Evolutionary conservation across 495 filamentous ascomycete species (phyloP), one percentile per base, ranked within the genome.

Genomic region (Trypethelium eluteriae): DNA sequence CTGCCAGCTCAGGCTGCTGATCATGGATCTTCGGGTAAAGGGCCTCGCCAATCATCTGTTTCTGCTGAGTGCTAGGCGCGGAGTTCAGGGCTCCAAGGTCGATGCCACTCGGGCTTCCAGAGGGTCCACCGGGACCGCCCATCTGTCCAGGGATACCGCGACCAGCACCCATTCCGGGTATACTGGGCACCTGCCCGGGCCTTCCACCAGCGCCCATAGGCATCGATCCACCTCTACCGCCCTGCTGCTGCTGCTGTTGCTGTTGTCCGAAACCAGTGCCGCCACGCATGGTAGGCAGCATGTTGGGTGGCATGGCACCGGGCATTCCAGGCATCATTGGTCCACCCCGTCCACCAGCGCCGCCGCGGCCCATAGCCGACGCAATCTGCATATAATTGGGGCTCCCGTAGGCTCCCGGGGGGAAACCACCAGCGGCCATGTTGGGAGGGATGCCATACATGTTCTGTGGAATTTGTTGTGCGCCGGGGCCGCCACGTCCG

Each of bases 11-110:
- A 53, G 92, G 92, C 83, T 98, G 92, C 78, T 94, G 85, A 64
- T 83, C 84, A 76, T 91, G 86, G 74, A 99, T 97, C 88, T 97
- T 98, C 70, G 94, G 94, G 83, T 97, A 99, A 63, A 99, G 86
- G 64, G 89, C 88, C 81, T 99, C 94, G 72, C 94, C 94, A 64
- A 99, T 85, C 79, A 96, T 88, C 82, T 99, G 94, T 87, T 99
- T 99, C 82, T 97, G 95, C 75, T 92, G 88, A 41, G 79, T 75
- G 14, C 86, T 79, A 64, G 87, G 86, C 70, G 78, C 81, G 62
- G 82, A 72, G 68, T 73, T 75, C 62, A 90, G 80, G 67, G 79
- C 74, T 59, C 79, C 75, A 59, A 82, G 62, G 66, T 76, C 79
- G 41, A 81, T 35, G 32, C 73, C 73, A 39, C 57, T 63, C 34